Percentiles rank a stretch among this genome's conserved stretches.
Conservation (phyloP, 148 eudicot species). For the Camellia sinensis region DNA sequence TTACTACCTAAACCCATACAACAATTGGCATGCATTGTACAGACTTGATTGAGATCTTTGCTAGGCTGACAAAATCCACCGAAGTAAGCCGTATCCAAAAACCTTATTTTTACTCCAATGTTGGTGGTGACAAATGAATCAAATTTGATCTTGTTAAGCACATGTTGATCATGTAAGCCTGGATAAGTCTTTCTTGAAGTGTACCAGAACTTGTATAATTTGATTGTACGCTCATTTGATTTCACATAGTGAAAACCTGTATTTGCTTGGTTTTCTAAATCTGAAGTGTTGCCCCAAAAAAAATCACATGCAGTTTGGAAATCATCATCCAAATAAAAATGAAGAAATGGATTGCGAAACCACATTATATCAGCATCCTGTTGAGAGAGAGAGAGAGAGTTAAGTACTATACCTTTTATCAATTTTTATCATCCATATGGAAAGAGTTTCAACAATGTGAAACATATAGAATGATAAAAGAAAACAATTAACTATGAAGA, state of each 20-base stretch:
- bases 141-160: constrained; percentile 38
- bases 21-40: constrained; percentile 39
- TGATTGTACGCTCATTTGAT: constrained; percentile 38
- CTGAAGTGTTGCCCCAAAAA: constrained; percentile 21
- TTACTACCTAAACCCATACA: constrained; percentile 49
- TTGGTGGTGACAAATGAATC: constrained; percentile 11
- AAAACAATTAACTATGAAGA: neutral
- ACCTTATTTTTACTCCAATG: constrained; percentile 38
- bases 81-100: constrained; percentile 42
- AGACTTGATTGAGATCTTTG: constrained; percentile 30
- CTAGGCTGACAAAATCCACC: constrained; percentile 61
- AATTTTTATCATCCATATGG: too few relatives aligned
- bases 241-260: constrained; percentile 44
- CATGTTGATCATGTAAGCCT: constrained; percentile 52
- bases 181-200: constrained; percentile 30
- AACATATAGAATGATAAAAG: neutral
- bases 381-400: neutral
- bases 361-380: constrained; percentile 66
- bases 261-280: constrained; percentile 35
- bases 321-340: constrained; percentile 35
- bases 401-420: neutral
- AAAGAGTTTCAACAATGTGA: neutral
- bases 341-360: constrained; percentile 53
- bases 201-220: constrained; percentile 47
- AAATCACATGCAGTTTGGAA: constrained; percentile 58